Base-by-base conservation (phyloP, 2,329 filamentous ascomycete species). In the Aspergillus sp. region DNA sequence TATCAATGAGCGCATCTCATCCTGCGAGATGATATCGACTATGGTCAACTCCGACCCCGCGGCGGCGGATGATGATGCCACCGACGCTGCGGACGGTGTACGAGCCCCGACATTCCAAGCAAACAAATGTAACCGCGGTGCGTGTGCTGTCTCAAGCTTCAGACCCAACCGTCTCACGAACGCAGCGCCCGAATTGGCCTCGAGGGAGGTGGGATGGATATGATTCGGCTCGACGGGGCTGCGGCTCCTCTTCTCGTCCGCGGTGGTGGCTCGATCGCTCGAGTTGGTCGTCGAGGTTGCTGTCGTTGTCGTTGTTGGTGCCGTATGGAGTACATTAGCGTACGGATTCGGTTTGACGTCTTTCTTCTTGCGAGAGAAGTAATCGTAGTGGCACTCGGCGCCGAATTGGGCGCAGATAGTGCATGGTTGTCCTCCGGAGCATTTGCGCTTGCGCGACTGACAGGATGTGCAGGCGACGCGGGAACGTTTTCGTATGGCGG, bases 161-260 rank as follows among this genome's bases (percentile, higher is more conserved):
- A 79, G 66, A 0, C 74, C 79, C 32, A 82, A 62, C 19, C 73
- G 69, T 46, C 77, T 65, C 7, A 80, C 72, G 57, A 82, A 82
- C 0, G 78, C 77, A 0, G 79, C 75, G 0, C 77, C 78, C 0
- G 78, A 81, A 51, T 82, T 81, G 32, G 76, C 79, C 52, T 81
- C 77, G 3, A 80, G 63, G 0, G 75, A 76, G 43, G 60, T 57
- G 25, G 60, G 47, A 7, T 63, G 58, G 3, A 57, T 59, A 7
- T 56, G 57, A 1, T 59, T 57, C 30, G 53, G 49, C 33, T 51
- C 51, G 2, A 49, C 53, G 6, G 54, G 47, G 17, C 45, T 51
- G 19, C 50, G 47, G 12, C 37, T 39, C n/a, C 7, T 12, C 37
- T 19, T 19, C 37, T 39, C 15, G 37, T 20, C 37, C 7, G 37